Percentiles rank a stretch among this genome's conserved stretches.
Evolutionary conservation across 805 yeast genomes (phyloP).

Genomic region (Candida methanosorbosa): DNA sequence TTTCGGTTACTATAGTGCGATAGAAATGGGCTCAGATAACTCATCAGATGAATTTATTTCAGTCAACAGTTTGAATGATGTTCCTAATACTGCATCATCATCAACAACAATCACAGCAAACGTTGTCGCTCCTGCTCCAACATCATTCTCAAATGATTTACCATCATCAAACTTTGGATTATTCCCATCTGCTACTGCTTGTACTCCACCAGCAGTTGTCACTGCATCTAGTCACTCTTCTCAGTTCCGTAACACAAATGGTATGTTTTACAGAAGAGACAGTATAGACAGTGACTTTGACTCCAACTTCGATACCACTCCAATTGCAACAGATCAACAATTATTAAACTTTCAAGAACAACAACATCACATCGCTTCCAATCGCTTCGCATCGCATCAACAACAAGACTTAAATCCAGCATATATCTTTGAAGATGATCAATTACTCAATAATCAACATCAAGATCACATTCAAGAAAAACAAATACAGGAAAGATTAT

Average conservation of each 20-base stretch:
- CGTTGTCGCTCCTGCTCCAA: no score
- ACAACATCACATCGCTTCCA: neutral
- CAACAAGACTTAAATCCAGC: no score
- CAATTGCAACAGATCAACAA: neutral
- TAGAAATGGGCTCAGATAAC: no score
- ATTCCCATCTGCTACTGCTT: constrained; percentile 24
- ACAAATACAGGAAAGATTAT: no score
- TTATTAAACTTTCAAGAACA: neutral
- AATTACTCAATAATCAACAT: no score
- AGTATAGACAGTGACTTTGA: constrained; percentile 15
- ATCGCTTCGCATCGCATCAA: no score
- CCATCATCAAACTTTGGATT: constrained; percentile 2
- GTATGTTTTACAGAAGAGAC: constrained; percentile 11
- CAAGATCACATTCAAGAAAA: no score
- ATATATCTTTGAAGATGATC: no score
- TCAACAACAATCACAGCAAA: neutral
- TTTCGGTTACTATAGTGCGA: no score
- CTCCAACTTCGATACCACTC: constrained; percentile 3
- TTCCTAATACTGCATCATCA: no score
- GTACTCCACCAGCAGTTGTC: constrained; percentile 18
- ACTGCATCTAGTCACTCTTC: neutral
- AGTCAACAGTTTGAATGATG: no score
- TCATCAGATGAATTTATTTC: no score
- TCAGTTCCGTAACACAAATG: constrained; percentile 2
- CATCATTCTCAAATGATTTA: neutral